Conservation (phyloP, 768 basidiomycete genomes). For the Kwoniella sp. region DNA sequence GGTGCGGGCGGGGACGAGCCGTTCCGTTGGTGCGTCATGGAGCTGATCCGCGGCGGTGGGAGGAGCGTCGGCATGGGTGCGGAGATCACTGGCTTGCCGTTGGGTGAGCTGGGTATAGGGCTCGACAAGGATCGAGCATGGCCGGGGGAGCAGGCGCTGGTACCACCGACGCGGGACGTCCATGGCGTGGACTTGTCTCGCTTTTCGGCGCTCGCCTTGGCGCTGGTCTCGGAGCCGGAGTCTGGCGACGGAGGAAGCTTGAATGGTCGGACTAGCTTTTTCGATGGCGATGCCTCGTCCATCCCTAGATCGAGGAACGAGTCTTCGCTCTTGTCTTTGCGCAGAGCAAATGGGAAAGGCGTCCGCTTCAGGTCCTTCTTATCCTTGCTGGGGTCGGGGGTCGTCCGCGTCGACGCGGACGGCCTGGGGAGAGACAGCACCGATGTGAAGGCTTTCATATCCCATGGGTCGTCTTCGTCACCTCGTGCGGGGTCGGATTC, state of each 20-base stretch:
- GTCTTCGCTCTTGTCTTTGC: slow-evolving; percentile 1
- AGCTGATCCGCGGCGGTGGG: slow-evolving; percentile 12
- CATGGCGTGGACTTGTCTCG: no score
- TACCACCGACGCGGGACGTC: no score
- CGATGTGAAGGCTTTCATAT: slow-evolving; percentile 32
- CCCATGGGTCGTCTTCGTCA: slow-evolving; percentile 20
- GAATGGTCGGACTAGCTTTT: not conserved
- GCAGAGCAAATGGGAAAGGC: no score
- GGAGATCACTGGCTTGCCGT: slow-evolving; percentile 2
- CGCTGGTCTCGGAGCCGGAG: not conserved
- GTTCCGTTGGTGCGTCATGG: no score
- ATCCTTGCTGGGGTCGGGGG: not conserved
- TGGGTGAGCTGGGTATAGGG: slow-evolving; percentile 1
- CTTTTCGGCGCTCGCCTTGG: not conserved
- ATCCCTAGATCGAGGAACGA: slow-evolving; percentile 9
- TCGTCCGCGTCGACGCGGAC: not conserved
- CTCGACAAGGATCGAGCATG: slow-evolving; percentile 6
- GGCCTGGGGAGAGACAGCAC: slow-evolving; percentile 23
- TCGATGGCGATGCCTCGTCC: not conserved
- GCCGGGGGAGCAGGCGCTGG: not conserved
- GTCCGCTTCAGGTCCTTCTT: not conserved
- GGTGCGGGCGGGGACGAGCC: no score
- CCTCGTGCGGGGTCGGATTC: no score
- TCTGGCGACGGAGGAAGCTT: not conserved
- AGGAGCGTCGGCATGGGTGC: slow-evolving; percentile 7